Conservation (phyloP, 768 basidiomycete genomes). For the Pisolithus marmoratus region DNA sequence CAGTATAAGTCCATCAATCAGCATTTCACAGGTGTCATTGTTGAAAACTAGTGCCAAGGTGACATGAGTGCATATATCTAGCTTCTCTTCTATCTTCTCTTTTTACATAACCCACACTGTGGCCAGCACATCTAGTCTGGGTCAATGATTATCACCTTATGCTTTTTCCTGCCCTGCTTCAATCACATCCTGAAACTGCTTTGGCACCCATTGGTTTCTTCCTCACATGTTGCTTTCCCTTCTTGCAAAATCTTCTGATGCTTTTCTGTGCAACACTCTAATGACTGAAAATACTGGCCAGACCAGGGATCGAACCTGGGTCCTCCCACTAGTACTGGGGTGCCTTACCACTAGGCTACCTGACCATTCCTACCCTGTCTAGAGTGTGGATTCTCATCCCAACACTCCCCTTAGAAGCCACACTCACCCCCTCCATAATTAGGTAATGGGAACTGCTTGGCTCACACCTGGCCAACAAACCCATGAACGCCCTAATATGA, state of each 20-base stretch:
- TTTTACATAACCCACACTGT: not conserved
- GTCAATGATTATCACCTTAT: constrained; percentile 97
- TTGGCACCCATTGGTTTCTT: constrained; percentile 70
- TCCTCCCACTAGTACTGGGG: no score
- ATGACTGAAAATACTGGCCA: no score
- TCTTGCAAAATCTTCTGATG: constrained; percentile 94
- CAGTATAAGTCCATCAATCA: constrained; percentile 89
- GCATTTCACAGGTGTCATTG: constrained; percentile 82
- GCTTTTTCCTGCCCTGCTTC: constrained; percentile 83
- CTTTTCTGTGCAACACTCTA: constrained; percentile 71
- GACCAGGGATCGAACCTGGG: no score
- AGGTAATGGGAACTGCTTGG: no score
- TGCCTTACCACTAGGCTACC: no score
- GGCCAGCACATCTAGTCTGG: constrained; percentile 43
- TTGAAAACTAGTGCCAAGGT: constrained; percentile 75
- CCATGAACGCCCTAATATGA: no score
- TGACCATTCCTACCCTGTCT: no score
- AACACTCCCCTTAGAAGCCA: no score
- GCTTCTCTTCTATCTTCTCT: not conserved
- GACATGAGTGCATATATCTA: constrained; percentile 55
- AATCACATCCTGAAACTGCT: constrained; percentile 47
- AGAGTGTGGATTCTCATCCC: no score
- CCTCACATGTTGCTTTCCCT: constrained; percentile 94
- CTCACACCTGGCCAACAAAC: no score
- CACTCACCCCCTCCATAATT: no score